Conservation (phyloP, 2,329 filamentous ascomycete genomes). For the Tolypocladium ophioglossoides region DNA sequence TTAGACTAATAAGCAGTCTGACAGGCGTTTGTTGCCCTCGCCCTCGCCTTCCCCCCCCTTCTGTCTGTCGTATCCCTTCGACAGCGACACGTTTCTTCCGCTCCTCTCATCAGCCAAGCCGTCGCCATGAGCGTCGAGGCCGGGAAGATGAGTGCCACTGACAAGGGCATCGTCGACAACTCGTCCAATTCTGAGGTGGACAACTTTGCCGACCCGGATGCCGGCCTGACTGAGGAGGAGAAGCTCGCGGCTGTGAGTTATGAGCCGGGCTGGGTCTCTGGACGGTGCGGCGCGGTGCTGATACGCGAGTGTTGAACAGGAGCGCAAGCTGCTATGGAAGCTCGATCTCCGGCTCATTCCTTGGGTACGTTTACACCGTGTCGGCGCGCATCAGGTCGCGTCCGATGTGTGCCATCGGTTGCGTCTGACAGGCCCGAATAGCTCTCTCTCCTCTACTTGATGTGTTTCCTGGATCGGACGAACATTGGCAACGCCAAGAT, state of each 20-base stretch:
- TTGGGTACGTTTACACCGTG: slow-evolving; percentile 28
- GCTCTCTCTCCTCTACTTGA: slow-evolving; percentile 62
- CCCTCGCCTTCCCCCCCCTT: background rate
- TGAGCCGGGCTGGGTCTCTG: background rate
- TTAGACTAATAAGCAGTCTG: background rate
- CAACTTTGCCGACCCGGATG: slow-evolving; percentile 36
- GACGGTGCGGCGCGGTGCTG: background rate
- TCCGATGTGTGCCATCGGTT: background rate
- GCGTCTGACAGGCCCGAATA: slow-evolving; percentile 10
- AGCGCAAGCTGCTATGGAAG: slow-evolving; percentile 50
- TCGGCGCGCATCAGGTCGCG: background rate
- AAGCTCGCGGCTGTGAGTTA: slow-evolving; percentile 45
- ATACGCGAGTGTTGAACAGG: slow-evolving; percentile 28
- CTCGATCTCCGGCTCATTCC: slow-evolving; percentile 52
- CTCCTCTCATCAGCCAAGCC: background rate
- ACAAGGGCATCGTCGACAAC: slow-evolving; percentile 14
- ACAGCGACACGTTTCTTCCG: background rate
- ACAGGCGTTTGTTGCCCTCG: background rate
- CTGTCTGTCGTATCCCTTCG: background rate
- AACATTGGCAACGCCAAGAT: slow-evolving; percentile 36
- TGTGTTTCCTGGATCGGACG: slow-evolving; percentile 65
- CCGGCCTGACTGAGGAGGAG: slow-evolving; percentile 53
- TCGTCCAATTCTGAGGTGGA: slow-evolving; percentile 17
- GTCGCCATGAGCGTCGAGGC: slow-evolving; percentile 11
- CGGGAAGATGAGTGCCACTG: slow-evolving; percentile 12